These are phyloP conservation scores for Fusarium temperatum DNA, from an alignment of 2,329 filamentous ascomycete genomes.

Conservation along the genomic window DNA sequence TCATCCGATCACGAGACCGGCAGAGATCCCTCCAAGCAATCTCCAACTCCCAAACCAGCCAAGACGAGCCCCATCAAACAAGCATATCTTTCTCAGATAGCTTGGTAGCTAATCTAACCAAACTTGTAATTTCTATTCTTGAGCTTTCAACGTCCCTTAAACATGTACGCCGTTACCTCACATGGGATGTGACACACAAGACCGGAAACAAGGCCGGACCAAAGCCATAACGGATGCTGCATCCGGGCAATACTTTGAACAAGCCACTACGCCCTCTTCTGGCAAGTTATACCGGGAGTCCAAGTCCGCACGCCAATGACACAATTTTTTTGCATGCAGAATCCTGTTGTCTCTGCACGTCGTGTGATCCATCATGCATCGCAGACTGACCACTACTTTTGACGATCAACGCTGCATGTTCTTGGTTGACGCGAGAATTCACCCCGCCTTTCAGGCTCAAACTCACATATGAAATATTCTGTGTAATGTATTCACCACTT, in stretches of 20 bases:
- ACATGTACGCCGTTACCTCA: not conserved
- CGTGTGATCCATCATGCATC: conserved; percentile 10
- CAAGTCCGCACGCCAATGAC: not conserved
- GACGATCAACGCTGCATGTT: conserved; percentile 3
- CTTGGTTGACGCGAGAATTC: not conserved
- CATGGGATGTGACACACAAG: not conserved
- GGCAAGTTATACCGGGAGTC: not conserved
- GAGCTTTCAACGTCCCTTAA: not conserved
- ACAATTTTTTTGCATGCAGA: not conserved
- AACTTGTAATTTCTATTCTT: not conserved
- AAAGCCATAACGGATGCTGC: conserved; percentile 1
- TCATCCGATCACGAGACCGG: not conserved
- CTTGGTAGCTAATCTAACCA: not conserved
- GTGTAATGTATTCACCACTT: not conserved
- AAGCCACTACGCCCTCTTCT: not conserved
- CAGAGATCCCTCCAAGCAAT: not conserved
- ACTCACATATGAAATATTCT: not conserved
- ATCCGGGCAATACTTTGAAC: not conserved
- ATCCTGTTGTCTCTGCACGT: conserved; percentile 1
- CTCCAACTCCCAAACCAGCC: not conserved
- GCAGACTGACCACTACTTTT: not conserved
- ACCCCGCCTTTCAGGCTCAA: not conserved
- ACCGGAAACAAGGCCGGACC: not conserved
- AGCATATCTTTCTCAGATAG: not conserved
- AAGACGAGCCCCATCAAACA: not conserved